These are phyloP conservation scores for Nepenthes alata DNA, from an alignment of 179 eudicot species.

Conservation along the genomic window DNA sequence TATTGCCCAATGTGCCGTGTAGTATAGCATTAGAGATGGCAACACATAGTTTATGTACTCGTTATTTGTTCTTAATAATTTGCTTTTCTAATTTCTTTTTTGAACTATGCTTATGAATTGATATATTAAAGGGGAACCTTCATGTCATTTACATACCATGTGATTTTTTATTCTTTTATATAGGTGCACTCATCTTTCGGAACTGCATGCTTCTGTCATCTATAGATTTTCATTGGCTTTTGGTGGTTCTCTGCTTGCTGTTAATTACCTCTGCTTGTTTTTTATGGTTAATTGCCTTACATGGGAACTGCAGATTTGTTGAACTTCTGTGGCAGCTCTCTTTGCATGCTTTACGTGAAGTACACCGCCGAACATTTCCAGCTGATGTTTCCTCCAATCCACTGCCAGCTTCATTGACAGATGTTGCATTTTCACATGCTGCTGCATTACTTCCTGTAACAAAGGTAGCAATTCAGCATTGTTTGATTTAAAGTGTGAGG, in stretches of 20 bases:
- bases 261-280: too few species aligned
- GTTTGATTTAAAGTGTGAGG: neutral
- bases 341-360: conserved; percentile 92
- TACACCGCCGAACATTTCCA: conserved; percentile 83
- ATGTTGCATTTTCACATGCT: conserved; percentile 98
- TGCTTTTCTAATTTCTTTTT: too few species aligned
- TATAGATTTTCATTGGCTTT: neutral
- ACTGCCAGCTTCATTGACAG: conserved; percentile 86
- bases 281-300: neutral
- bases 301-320: conserved; percentile 52
- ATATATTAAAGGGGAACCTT: too few species aligned
- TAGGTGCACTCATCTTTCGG: too few species aligned
- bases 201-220: too few species aligned
- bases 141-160: too few species aligned
- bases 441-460: conserved; percentile 94
- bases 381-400: conserved; percentile 91
- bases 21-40: too few species aligned
- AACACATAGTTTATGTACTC: too few species aligned
- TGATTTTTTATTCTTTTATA: too few species aligned
- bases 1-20: too few species aligned
- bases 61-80: too few species aligned
- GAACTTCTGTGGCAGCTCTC: conserved; percentile 96
- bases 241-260: conserved; percentile 1
- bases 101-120: too few species aligned
- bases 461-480: conserved; percentile 34